These are phyloP conservation scores for Amaranthus hypochondriacus DNA, from an alignment of 148 eudicot species.

Conservation along the genomic window DNA sequence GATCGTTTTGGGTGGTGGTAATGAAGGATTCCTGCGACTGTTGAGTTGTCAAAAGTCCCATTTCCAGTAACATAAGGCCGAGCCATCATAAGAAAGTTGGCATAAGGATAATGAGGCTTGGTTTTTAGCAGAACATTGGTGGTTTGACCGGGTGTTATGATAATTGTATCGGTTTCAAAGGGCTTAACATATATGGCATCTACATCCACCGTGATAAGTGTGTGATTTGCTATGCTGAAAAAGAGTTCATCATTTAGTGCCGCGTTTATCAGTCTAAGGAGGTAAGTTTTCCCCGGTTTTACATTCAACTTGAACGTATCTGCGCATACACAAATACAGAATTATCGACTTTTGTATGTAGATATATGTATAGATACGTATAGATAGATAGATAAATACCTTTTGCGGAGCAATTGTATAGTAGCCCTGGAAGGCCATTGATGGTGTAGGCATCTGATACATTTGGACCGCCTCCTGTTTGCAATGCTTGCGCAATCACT, in stretches of 20 bases:
- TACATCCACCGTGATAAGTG: conserved; percentile 20
- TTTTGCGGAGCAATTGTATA: conserved; percentile 15
- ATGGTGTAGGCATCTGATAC: conserved; percentile 8
- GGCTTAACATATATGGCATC: conserved; percentile 26
- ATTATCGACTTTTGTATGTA: neutral
- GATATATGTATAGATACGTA: neutral
- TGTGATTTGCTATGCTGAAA: conserved; percentile 24
- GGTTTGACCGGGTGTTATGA: conserved; percentile 27
- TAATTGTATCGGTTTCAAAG: conserved; percentile 19
- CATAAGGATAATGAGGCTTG: neutral
- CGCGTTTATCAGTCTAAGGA: conserved; percentile 20
- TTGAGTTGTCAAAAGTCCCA: conserved; percentile 8
- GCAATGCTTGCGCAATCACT: neutral
- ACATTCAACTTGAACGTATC: conserved; percentile 19
- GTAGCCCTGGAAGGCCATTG: conserved; percentile 1
- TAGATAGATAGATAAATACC: neutral
- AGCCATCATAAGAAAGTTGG: conserved; percentile 10
- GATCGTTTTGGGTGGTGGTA: conserved; percentile 5
- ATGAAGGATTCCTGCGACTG: conserved; percentile 1
- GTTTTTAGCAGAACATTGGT: conserved; percentile 20
- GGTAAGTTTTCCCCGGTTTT: conserved; percentile 15
- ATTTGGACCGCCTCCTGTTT: conserved; percentile 12
- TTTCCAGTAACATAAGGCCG: conserved; percentile 9
- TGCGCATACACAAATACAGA: neutral
- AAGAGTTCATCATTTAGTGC: conserved; percentile 3